These are phyloP conservation scores for Apiotrichum siamense DNA, from an alignment of 1,284 basidiomycete species.

Conservation along the genomic window DNA sequence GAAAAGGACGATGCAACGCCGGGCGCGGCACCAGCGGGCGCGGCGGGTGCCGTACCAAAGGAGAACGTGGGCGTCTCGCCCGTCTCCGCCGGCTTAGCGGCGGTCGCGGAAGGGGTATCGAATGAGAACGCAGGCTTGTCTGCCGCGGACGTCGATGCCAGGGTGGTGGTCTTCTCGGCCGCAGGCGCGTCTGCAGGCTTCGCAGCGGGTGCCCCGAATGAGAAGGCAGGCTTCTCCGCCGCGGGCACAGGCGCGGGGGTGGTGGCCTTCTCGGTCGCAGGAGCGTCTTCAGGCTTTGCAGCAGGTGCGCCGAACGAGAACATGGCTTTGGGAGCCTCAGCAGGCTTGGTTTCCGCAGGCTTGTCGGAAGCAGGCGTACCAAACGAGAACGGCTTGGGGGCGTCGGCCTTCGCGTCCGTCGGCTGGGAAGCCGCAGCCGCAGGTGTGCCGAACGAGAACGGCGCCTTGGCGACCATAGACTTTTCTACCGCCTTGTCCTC, in stretches of 20 bases:
- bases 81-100: not conserved
- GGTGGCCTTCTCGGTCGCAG: too few species aligned
- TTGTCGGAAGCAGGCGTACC: not conserved
- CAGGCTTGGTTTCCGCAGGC: not conserved
- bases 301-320: not conserved
- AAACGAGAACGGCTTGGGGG: constrained; percentile 3
- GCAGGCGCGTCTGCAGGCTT: not conserved
- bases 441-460: not conserved
- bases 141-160: too few species aligned
- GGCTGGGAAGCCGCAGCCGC: constrained; percentile 4
- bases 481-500: not conserved
- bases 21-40: too few species aligned
- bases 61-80: too few species aligned
- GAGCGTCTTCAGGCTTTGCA: too few species aligned
- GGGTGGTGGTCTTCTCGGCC: not conserved
- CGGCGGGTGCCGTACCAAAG: too few species aligned
- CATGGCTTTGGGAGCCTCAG: not conserved
- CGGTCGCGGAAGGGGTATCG: not conserved
- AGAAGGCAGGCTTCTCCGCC: constrained; percentile 3
- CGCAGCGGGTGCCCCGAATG: not conserved
- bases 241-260: not conserved
- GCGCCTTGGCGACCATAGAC: too few species aligned
- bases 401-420: not conserved
- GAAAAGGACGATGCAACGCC: not conserved
- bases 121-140: not conserved